These are phyloP conservation scores for Helianthus annuus DNA, from an alignment of 129 eudicot genomes.

Conservation along the genomic window DNA sequence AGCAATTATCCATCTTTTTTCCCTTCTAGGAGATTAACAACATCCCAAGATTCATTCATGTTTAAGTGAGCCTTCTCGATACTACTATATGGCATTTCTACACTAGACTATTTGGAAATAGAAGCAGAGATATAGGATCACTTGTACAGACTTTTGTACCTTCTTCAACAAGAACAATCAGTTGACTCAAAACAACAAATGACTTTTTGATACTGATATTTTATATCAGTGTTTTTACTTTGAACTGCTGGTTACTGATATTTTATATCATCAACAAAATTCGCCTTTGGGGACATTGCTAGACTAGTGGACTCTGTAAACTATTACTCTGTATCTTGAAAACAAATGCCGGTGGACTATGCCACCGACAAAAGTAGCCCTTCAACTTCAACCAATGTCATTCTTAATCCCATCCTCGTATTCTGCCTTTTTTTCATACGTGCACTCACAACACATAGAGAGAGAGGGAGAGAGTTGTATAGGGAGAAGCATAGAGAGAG, in stretches of 20 bases:
- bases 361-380: no score
- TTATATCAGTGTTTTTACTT: not conserved
- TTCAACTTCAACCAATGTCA: no score
- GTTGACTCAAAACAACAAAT: not conserved
- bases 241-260: not conserved
- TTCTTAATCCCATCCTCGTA: no score
- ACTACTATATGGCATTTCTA: conserved; percentile 1
- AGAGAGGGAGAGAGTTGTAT: no score
- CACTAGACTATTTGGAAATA: not conserved
- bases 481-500: no score
- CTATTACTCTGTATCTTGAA: not conserved
- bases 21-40: not conserved
- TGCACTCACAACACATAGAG: no score
- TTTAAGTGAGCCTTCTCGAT: not conserved
- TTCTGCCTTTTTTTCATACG: no score
- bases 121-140: not conserved
- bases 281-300: not conserved
- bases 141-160: not conserved
- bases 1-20: not conserved
- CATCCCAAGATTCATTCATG: conserved; percentile 1
- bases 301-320: not conserved
- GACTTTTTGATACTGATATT: not conserved
- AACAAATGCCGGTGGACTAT: no score
- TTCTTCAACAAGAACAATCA: not conserved
- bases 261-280: not conserved